Conservation (phyloP, 176 grass and related monocot genomes). For the Elymus sibiricus region DNA sequence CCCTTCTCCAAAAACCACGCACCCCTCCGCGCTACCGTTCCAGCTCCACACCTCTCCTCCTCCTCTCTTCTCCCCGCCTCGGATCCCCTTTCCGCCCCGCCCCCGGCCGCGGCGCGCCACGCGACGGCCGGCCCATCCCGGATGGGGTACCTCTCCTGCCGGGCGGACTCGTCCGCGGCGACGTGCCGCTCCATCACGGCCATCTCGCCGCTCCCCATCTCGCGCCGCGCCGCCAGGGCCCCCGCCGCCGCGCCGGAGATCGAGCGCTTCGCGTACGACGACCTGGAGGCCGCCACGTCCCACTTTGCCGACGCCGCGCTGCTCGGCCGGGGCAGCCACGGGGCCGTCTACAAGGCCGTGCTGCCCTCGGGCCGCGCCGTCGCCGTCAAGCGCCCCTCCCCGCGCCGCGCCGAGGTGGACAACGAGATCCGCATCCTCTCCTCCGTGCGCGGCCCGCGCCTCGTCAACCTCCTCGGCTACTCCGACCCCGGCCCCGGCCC, state of each 20-base stretch:
- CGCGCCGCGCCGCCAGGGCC: constrained; percentile 22
- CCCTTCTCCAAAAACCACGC: background rate
- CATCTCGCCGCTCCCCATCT: constrained; percentile 48
- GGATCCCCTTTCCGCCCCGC: background rate
- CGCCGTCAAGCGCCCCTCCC: constrained; percentile 92
- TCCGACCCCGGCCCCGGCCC: constrained; percentile 38
- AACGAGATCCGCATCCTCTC: constrained; percentile 95
- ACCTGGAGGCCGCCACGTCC: constrained; percentile 73
- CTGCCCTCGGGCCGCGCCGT: constrained; percentile 68
- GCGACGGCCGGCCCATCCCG: background rate
- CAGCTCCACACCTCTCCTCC: background rate
- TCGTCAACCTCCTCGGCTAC: constrained; percentile 95
- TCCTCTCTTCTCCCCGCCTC: background rate
- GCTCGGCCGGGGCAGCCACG: constrained; percentile 92
- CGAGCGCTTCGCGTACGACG: constrained; percentile 75
- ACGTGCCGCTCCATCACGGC: constrained; percentile 87
- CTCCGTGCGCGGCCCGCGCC: constrained; percentile 63
- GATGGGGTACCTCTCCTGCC: constrained; percentile 99
- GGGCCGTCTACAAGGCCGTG: constrained; percentile 88
- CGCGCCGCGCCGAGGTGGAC: constrained; percentile 90
- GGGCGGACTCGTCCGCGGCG: constrained; percentile 84
- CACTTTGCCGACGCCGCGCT: constrained; percentile 71
- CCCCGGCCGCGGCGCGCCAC: background rate
- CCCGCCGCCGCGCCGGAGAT: background rate
- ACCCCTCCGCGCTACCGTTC: background rate